Percentiles rank a stretch among this genome's conserved stretches.
Conservation (phyloP, 202 grass and related monocot genomes). For the Cymbopogon flexuosus region DNA sequence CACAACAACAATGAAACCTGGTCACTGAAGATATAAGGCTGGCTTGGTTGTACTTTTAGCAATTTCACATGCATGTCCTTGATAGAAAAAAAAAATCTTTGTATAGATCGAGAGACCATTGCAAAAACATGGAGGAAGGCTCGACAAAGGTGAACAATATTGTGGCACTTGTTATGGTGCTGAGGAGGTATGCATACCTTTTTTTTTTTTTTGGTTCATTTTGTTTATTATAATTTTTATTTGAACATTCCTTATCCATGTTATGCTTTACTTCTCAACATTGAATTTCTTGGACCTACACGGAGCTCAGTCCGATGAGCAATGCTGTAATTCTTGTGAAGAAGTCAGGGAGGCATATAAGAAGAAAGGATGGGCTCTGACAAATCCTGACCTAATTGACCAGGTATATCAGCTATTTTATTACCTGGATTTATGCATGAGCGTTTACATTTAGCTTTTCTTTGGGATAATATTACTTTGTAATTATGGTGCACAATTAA, state of each 20-base stretch:
- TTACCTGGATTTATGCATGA: neutral
- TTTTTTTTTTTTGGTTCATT: neutral
- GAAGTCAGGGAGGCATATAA: conserved; percentile 94
- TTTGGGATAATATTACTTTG: neutral
- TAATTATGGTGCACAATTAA: neutral
- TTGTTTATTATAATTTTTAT: neutral
- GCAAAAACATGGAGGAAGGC: conserved; percentile 94
- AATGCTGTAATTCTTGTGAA: conserved; percentile 98
- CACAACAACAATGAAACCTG: neutral
- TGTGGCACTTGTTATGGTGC: conserved; percentile 96
- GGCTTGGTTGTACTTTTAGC: conserved; percentile 5
- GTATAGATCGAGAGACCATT: conserved; percentile 89
- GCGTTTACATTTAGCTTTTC: neutral
- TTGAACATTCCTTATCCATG: neutral
- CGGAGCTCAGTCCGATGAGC: conserved; percentile 71
- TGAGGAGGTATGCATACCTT: conserved; percentile 49
- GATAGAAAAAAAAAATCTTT: conserved; percentile 13
- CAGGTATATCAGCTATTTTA: conserved; percentile 58
- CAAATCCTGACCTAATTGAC: conserved; percentile 85
- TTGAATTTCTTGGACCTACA: conserved; percentile 14
- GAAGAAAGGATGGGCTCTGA: conserved; percentile 91
- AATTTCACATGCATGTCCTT: conserved; percentile 23
- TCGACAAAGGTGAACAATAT: conserved; percentile 84
- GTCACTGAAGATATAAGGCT: neutral
- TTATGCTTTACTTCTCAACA: neutral